Evolutionary conservation across 352 stramenopile genomes (phyloP), one percentile per base, ranked within the genome.

Genomic region (Pythium rishiriense): DNA sequence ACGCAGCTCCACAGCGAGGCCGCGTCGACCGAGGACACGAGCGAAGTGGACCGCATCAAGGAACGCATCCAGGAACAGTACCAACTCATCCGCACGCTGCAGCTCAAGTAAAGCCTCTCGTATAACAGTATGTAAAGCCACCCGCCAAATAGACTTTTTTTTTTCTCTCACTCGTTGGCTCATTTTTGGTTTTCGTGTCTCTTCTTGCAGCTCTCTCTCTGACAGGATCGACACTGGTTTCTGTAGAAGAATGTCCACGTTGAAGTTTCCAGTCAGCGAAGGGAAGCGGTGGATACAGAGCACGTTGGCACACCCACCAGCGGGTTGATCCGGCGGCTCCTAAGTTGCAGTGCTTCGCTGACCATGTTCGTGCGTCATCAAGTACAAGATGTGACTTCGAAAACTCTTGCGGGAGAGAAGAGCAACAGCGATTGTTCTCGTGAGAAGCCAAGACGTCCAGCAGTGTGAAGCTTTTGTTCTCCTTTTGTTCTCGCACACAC

Each of bases 61-160:
- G 48, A 41, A 14, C 62, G 43, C 19, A 69, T 69, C 48, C 48
- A 69, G 50, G 54, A 69, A 25, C 62, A 69, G 54, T 69, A 69
- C 54, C 47, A 69, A n/a, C 54, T 69, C 33, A 58, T 69, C 12
- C 62, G 62, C 14, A 39, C 49, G 11, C 54, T 69, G 9, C 55
- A 69, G 62, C 48, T 69, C 47, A 64, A 69, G 50, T 59, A 19
- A 31, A 39, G 33, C 33, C 17, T 17, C 37, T 43, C 37, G 37
- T 43, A 43, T 43, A 43, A 43, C 9, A 43, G 37, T 43, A 43
- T 43, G 9, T 43, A 43, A 43, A 43, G 33, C 33, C 10, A 9
- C 4, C 37, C 10, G n/a, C 37, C 19, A 43, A 43, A 39, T 39
- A 39, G 33, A 39, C 33, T 35, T 35, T 35, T 10, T 5, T 35